Percentiles rank a stretch among this genome's conserved stretches.
phyloP scores from a whole-genome alignment of 371 early-diverging fungal species.

The Sporodiniella umbellata region DNA sequence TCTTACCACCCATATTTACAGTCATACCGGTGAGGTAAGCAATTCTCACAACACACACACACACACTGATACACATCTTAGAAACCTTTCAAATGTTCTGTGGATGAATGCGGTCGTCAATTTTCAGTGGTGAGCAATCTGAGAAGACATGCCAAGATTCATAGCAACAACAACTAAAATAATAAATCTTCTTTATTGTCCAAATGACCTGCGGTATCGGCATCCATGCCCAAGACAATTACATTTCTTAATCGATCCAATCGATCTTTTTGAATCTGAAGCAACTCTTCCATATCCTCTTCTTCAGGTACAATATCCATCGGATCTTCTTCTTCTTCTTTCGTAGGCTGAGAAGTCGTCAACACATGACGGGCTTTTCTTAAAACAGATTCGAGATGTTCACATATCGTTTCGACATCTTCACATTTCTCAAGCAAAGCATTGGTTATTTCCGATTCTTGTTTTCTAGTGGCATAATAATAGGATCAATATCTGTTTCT shows the following conservation, averaged over 20 bases:
- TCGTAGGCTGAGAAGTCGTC: slow-evolving; percentile 30
- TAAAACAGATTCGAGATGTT: slow-evolving; percentile 42
- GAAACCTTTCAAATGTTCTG: slow-evolving; percentile 31
- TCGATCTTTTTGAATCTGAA: slow-evolving; percentile 41
- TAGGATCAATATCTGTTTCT: slow-evolving; percentile 5
- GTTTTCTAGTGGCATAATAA: slow-evolving; percentile 13
- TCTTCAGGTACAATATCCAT: slow-evolving; percentile 26
- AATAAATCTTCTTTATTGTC: slow-evolving; percentile 41
- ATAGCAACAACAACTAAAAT: slow-evolving; percentile 35
- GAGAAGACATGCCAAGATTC: slow-evolving; percentile 33
- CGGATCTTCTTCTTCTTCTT: slow-evolving; percentile 6
- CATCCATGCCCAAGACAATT: slow-evolving; percentile 43
- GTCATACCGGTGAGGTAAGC: slow-evolving; percentile 59
- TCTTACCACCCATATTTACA: slow-evolving; percentile 59
- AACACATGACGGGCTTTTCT: slow-evolving; percentile 44
- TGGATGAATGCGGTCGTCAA: slow-evolving; percentile 25
- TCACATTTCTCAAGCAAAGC: slow-evolving; percentile 36
- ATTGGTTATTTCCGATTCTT: slow-evolving; percentile 15
- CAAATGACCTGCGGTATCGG: slow-evolving; percentile 20
- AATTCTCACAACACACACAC: background rate
- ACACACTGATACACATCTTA: too few relatives aligned
- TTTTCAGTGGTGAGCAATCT: slow-evolving; percentile 33
- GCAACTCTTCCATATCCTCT: slow-evolving; percentile 44
- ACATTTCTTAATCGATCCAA: slow-evolving; percentile 40
- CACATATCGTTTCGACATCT: slow-evolving; percentile 45